phyloP scores from a whole-genome alignment of 352 stramenopile species.

The Thalassiosira mediterranea region DNA sequence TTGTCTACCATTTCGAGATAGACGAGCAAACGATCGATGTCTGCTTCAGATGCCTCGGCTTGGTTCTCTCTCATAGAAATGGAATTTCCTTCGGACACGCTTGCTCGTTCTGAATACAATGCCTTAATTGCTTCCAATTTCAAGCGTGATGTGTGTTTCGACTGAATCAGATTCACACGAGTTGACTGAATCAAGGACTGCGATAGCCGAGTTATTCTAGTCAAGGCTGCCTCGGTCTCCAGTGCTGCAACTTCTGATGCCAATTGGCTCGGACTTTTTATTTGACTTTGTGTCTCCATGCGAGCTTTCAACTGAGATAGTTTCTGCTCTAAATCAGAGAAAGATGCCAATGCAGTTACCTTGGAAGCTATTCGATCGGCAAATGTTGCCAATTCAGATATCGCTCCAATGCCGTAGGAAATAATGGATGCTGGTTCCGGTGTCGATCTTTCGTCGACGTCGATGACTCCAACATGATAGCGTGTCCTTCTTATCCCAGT shows the following conservation, averaged over 20 bases:
- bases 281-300: constrained; percentile 8
- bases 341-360: constrained; percentile 4
- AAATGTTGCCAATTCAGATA: constrained; percentile 31
- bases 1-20: constrained; percentile 28
- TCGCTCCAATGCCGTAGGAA: constrained; percentile 46
- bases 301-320: constrained; percentile 12
- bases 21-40: constrained; percentile 31
- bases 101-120: constrained; percentile 28
- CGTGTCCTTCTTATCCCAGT: constrained; percentile 30
- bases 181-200: constrained; percentile 22
- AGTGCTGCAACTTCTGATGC: constrained; percentile 42
- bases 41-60: constrained; percentile 16
- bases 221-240: constrained; percentile 37
- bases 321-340: constrained; percentile 25
- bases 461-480: constrained; percentile 39
- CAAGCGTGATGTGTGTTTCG: constrained; percentile 18
- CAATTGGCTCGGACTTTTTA: constrained; percentile 38
- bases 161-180: constrained; percentile 22
- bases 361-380: constrained; percentile 29
- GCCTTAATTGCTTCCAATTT: constrained; percentile 21
- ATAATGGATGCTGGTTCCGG: constrained; percentile 39
- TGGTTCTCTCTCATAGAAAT: constrained; percentile 23
- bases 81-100: constrained; percentile 17
- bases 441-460: neutral
- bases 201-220: constrained; percentile 20